Evolutionary conservation across 2,329 filamentous ascomycete species (phyloP), one percentile per base, ranked within the genome.

Genomic region (Raffaelea ambrosiae): DNA sequence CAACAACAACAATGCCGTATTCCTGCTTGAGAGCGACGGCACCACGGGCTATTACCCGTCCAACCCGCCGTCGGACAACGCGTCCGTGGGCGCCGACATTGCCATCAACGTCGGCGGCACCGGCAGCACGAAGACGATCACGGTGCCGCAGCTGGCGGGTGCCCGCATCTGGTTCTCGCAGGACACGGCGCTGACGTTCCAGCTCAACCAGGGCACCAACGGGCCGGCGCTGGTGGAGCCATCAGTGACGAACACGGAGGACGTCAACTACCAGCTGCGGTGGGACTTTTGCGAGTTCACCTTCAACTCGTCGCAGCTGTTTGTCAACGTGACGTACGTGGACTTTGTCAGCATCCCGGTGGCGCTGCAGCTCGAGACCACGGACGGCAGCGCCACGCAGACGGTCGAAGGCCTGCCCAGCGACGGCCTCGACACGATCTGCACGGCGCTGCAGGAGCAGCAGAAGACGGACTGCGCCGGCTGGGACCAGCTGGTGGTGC

Each of bases 281-380:
- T 87, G 83, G 83, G 75, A 72, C 23, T 87, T 86, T 59, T 79
- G 74, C 66, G 83, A 87, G 63, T 81, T 85, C 56, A 84, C 81
- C 16, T 84, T 75, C 64, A 84, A 84, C 62, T 56, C 63, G 33
- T 58, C 61, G 29, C 71, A 84, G 61, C 64, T 86, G 5, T 86
- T 78, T 58, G 79, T 77, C 55, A 86, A 86, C 56, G 81, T 90
- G 56, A 79, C 73, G 52, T 83, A 84, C 60, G 86, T 90, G 46
- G 86, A 90, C 67, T 90, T 90, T 63, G 76, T 88, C 52, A 69
- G 69, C 55, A 61, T 84, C 55, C 81, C 83, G n/a, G 73, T 84
- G 45, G 73, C 76, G 1, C 70, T 83, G 53, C 60, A 64, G 51
- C 71, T 83, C 41, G 63, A 64, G 47, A 74, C 71, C 51, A 67